phyloP scores from a whole-genome alignment of 73 alveolate genomes.

The Durusdinium trenchii region DNA sequence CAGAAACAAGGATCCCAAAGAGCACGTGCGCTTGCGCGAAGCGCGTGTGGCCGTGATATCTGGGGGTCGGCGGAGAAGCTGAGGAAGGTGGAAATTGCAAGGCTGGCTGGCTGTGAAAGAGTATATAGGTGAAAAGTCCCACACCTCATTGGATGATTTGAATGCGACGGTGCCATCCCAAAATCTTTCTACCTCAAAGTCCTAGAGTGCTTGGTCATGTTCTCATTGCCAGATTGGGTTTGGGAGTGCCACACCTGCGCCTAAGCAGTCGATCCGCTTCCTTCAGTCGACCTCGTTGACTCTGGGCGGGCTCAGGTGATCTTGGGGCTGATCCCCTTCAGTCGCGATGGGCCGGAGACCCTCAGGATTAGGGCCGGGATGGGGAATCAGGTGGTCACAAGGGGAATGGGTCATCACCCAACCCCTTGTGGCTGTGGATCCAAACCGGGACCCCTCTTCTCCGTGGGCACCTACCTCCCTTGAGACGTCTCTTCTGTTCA shows the following conservation, averaged over 20 bases:
- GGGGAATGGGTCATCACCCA: not conserved
- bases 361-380: no score
- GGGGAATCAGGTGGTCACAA: not conserved
- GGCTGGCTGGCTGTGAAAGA: not conserved
- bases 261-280: not conserved
- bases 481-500: not conserved
- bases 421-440: not conserved
- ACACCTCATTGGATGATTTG: not conserved
- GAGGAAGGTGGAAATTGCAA: not conserved
- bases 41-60: not conserved
- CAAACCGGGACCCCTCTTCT: not conserved
- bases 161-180: not conserved
- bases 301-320: not conserved
- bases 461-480: not conserved
- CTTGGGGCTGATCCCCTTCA: constrained; percentile 56
- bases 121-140: not conserved
- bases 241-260: not conserved
- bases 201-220: not conserved
- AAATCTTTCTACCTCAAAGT: not conserved
- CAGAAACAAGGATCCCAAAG: not conserved
- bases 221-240: not conserved
- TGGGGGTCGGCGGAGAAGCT: not conserved
- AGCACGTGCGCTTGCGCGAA: not conserved
- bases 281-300: not conserved
- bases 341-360: constrained; percentile 56